Conservation (phyloP, 1,284 basidiomycete species). For the Volvariella surrecta region DNA sequence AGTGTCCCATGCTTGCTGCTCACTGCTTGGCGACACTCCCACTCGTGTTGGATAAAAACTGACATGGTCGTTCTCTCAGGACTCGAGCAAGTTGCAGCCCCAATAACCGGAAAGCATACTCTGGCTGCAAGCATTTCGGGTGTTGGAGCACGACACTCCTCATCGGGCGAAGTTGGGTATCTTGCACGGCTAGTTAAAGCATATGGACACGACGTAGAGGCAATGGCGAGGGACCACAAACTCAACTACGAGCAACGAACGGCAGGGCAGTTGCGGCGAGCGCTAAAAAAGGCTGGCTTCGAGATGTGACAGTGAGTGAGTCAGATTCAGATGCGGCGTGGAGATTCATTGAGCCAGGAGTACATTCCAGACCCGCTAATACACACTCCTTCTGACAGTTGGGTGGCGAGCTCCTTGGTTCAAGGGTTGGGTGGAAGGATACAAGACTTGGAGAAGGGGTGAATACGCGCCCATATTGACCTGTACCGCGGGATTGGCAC, state of each 20-base stretch:
- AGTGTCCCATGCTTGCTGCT: too few species aligned
- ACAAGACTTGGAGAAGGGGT: too few species aligned
- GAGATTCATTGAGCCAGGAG: background rate
- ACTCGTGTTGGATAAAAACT: too few species aligned
- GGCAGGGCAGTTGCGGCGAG: conserved; percentile 68
- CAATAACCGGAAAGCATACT: conserved; percentile 19
- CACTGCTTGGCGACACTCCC: too few species aligned
- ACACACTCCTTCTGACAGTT: too few species aligned
- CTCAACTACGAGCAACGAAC: conserved; percentile 86
- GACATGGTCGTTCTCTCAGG: conserved; percentile 9
- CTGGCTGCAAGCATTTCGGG: conserved; percentile 30
- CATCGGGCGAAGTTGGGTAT: conserved; percentile 63
- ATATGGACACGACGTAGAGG: conserved; percentile 67
- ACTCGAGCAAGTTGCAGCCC: conserved; percentile 29
- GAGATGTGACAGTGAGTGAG: conserved; percentile 1
- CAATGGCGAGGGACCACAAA: conserved; percentile 76
- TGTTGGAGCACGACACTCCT: conserved; percentile 55
- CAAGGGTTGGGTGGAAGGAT: too few species aligned
- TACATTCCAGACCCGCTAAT: too few species aligned
- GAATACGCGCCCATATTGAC: too few species aligned
- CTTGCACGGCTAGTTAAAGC: conserved; percentile 61
- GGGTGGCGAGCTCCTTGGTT: too few species aligned
- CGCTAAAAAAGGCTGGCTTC: conserved; percentile 44
- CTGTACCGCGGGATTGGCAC: too few species aligned
- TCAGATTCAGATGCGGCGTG: conserved; percentile 8